A percentile compares a stretch with the other conserved stretches of the same genome.
Conservation (phyloP, 2,329 filamentous ascomycete species). For the Bisporella sp. region DNA sequence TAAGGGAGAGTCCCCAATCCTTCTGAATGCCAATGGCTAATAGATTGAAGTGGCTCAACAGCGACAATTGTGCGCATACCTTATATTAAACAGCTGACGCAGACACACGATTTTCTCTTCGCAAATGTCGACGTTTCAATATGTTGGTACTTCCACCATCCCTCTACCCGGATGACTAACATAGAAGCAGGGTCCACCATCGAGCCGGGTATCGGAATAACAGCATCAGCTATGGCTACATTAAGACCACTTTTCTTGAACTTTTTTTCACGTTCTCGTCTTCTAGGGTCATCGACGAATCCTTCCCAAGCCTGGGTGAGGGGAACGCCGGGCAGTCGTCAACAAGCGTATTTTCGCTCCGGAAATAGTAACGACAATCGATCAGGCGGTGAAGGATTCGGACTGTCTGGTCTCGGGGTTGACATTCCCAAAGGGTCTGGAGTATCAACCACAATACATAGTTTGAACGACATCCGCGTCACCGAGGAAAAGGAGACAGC, state of each 20-base stretch:
- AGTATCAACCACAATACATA: conserved; percentile 9
- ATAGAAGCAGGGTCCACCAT: conserved; percentile 11
- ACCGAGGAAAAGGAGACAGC: neutral
- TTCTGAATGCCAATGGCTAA: neutral
- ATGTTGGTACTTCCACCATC: conserved; percentile 3
- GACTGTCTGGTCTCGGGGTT: conserved; percentile 1
- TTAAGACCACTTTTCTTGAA: conserved; percentile 19
- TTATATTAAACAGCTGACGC: conserved; percentile 15
- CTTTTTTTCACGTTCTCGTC: conserved; percentile 13
- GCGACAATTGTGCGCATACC: conserved; percentile 24
- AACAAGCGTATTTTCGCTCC: conserved; percentile 6
- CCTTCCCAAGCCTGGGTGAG: neutral
- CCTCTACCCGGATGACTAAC: neutral
- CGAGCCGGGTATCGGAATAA: conserved; percentile 20
- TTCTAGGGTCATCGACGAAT: conserved; percentile 6
- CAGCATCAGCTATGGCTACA: conserved; percentile 16
- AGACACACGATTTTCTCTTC: conserved; percentile 19
- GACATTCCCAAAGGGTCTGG: conserved; percentile 7
- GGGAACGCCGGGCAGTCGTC: neutral
- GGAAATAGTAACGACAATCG: conserved; percentile 1
- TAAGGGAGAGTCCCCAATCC: conserved; percentile 15
- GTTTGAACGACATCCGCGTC: conserved; percentile 1
- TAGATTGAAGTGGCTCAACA: conserved; percentile 14
- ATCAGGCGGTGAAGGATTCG: conserved; percentile 2
- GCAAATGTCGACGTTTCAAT: conserved; percentile 17